phyloP scores from a whole-genome alignment of 2,329 filamentous ascomycete genomes.

The Trichophyton mentagrophytes region DNA sequence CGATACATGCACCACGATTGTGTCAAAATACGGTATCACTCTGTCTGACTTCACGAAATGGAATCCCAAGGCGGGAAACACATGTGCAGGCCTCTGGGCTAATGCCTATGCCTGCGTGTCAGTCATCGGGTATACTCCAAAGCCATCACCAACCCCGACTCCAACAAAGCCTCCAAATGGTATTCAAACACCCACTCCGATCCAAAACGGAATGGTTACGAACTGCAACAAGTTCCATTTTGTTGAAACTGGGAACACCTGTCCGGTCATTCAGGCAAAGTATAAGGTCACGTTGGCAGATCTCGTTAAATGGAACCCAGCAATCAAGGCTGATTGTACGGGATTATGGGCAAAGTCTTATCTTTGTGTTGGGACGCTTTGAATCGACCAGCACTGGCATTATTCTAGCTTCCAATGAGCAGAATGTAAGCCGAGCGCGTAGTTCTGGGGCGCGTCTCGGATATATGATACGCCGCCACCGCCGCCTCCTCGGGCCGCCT shows the following conservation, averaged over 20 bases:
- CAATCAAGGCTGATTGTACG: not conserved
- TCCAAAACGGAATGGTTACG: not conserved
- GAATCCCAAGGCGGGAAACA: conserved; percentile 16
- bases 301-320: not conserved
- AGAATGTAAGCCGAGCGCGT: no score
- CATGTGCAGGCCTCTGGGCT: conserved; percentile 9
- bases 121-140: not conserved
- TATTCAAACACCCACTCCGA: not conserved
- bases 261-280: not conserved
- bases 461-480: no score
- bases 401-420: no score
- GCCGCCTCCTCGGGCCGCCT: no score
- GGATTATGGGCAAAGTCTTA: not conserved
- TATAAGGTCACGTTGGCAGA: not conserved
- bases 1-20: conserved; percentile 16
- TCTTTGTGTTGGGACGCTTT: not conserved
- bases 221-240: not conserved
- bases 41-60: conserved; percentile 14
- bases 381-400: not conserved
- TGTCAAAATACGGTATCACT: conserved; percentile 11
- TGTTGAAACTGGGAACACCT: not conserved
- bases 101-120: not conserved
- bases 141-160: not conserved
- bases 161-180: not conserved
- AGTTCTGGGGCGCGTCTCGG: no score